A percentile compares a stretch with the other conserved stretches of the same genome.
Evolutionary conservation across 1,284 basidiomycete species (phyloP).

Genomic region (Marasmius sp.): DNA sequence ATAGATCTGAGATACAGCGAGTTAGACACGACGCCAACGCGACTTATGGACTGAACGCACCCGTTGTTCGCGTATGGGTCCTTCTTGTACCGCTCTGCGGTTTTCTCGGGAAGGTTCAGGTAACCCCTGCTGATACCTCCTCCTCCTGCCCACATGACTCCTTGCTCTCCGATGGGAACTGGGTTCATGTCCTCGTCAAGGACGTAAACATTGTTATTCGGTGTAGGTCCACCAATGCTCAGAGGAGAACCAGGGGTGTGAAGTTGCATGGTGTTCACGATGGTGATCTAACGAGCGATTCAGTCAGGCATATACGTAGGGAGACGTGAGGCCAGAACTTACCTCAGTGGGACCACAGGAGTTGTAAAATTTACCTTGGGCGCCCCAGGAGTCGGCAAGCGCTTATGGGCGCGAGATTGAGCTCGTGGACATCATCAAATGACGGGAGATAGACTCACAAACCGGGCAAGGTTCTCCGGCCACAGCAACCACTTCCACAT

Average conservation of each 20-base stretch:
- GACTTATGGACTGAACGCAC: constrained; percentile 28
- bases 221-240: constrained; percentile 55
- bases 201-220: constrained; percentile 60
- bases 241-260: constrained; percentile 42
- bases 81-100: constrained; percentile 46
- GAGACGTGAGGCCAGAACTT: constrained; percentile 17
- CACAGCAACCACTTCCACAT: constrained; percentile 56
- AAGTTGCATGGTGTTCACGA: constrained; percentile 57
- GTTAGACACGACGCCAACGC: not conserved
- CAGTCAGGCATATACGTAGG: not conserved
- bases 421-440: not conserved
- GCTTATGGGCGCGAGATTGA: constrained; percentile 26
- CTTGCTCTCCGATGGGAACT: constrained; percentile 49
- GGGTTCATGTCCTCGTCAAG: constrained; percentile 51
- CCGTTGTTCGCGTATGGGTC: constrained; percentile 54
- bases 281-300: constrained; percentile 44
- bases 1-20: not conserved
- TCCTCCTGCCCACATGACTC: constrained; percentile 63
- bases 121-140: constrained; percentile 54
- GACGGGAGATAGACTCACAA: constrained; percentile 30
- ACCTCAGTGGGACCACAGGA: constrained; percentile 52
- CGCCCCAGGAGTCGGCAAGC: constrained; percentile 56
- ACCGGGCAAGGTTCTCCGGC: constrained; percentile 63
- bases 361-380: constrained; percentile 41
- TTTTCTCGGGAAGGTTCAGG: constrained; percentile 53